These are phyloP conservation scores for Cordyceps fumosorosea DNA, from an alignment of 2,329 filamentous ascomycete genomes.

Conservation along the genomic window DNA sequence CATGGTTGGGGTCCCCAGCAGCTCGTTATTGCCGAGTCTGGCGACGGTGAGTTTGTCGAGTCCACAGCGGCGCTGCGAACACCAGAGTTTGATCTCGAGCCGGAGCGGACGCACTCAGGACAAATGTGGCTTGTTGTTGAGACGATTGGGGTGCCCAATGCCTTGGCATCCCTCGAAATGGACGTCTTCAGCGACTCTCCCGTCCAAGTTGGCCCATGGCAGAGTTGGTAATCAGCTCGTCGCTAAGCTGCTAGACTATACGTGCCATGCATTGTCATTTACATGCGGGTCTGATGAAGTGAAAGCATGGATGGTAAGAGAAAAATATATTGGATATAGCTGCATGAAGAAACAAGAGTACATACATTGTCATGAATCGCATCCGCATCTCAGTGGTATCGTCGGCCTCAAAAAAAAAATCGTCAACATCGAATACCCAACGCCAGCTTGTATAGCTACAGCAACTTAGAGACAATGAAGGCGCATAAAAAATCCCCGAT, in stretches of 20 bases:
- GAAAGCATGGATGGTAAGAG: background rate
- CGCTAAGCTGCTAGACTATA: background rate
- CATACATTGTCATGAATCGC: background rate
- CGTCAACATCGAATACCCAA: background rate
- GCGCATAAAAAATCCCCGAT: background rate
- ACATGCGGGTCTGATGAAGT: background rate
- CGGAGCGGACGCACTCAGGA: slow-evolving; percentile 46
- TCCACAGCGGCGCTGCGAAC: slow-evolving; percentile 59
- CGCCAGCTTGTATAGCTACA: background rate
- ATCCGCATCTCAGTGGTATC: background rate
- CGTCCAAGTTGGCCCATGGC: slow-evolving; percentile 38
- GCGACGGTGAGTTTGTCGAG: slow-evolving; percentile 71
- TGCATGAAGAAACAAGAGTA: background rate
- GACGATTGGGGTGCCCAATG: slow-evolving; percentile 54
- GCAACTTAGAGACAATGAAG: background rate
- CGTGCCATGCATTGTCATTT: background rate
- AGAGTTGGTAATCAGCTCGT: slow-evolving; percentile 18
- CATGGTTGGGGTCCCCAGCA: slow-evolving; percentile 65
- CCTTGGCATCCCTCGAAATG: slow-evolving; percentile 40
- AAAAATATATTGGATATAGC: background rate
- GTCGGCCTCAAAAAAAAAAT: background rate
- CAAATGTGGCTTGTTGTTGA: slow-evolving; percentile 79
- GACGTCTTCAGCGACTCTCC: slow-evolving; percentile 46
- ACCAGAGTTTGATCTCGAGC: slow-evolving; percentile 67
- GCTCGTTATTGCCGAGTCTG: slow-evolving; percentile 55